Evolutionary conservation across 148 eudicot genomes (phyloP).

Genomic region (Rhododendron griersonianum): DNA sequence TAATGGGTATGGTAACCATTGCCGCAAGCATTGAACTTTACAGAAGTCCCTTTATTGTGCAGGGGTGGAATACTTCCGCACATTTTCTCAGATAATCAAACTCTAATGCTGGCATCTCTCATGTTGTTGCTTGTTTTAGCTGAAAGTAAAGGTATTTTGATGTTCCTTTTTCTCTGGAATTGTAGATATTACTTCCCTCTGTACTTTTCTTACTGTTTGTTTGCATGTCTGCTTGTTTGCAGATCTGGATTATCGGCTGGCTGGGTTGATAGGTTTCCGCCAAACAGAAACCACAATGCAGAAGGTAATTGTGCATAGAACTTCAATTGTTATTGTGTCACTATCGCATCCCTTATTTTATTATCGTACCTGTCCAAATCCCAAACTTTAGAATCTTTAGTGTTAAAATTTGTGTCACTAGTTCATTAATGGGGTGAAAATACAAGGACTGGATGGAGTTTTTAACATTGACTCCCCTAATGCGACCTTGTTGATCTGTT

Average conservation of each 20-base stretch:
- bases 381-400: not conserved
- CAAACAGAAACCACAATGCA: slow-evolving; percentile 27
- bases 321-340: not conserved
- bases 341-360: not conserved
- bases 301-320: slow-evolving; percentile 13
- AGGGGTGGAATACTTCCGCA: slow-evolving; percentile 40
- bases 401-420: not conserved
- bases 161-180: not conserved
- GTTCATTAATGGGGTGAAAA: not conserved
- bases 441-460: not conserved
- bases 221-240: slow-evolving; percentile 13
- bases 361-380: not conserved
- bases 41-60: slow-evolving; percentile 20
- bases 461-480: not conserved
- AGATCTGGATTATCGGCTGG: slow-evolving; percentile 39
- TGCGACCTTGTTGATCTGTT: slow-evolving; percentile 5
- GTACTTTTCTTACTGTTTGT: not conserved
- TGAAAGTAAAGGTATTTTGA: slow-evolving; percentile 41
- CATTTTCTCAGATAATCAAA: slow-evolving; percentile 35
- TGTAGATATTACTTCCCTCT: not conserved
- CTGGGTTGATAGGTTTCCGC: slow-evolving; percentile 29
- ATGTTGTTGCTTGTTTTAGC: slow-evolving; percentile 46
- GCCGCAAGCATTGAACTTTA: not conserved
- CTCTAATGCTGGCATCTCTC: slow-evolving; percentile 35
- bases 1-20: not conserved